These are phyloP conservation scores for Trichoderma gracile DNA, from an alignment of 2,329 filamentous ascomycete species.

Conservation along the genomic window DNA sequence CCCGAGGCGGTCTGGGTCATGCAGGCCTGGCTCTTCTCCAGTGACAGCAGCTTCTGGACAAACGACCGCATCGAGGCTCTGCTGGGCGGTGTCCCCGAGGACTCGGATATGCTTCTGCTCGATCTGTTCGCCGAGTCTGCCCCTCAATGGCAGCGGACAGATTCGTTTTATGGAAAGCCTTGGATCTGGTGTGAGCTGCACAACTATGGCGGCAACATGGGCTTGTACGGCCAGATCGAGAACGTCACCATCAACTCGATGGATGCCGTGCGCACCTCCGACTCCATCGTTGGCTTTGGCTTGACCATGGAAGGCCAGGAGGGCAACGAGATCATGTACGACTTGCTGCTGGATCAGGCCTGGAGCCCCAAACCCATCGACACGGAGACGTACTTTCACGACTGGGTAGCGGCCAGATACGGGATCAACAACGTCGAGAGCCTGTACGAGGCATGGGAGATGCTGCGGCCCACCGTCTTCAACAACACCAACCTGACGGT, in stretches of 20 bases:
- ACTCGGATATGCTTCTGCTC: constrained; percentile 51
- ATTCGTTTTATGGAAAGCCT: constrained; percentile 52
- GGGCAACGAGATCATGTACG: constrained; percentile 55
- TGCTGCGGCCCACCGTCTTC: constrained; percentile 47
- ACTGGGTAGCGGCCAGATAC: constrained; percentile 50
- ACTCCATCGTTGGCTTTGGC: constrained; percentile 49
- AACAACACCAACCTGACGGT: constrained; percentile 49
- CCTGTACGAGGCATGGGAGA: constrained; percentile 49
- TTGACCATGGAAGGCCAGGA: constrained; percentile 53
- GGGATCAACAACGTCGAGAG: constrained; percentile 28
- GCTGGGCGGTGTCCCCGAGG: constrained; percentile 46
- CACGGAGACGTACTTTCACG: constrained; percentile 46
- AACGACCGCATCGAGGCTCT: constrained; percentile 50
- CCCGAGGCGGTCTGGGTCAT: constrained; percentile 53
- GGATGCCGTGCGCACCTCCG: constrained; percentile 44
- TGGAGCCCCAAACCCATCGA: constrained; percentile 49
- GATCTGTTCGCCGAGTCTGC: constrained; percentile 52
- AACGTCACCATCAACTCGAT: constrained; percentile 51
- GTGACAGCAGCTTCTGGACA: constrained; percentile 47
- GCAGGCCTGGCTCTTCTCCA: constrained; percentile 54
- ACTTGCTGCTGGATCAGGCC: constrained; percentile 52
- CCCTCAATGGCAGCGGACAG: constrained; percentile 53
- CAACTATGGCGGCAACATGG: constrained; percentile 51
- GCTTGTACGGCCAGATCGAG: constrained; percentile 51
- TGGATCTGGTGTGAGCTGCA: constrained; percentile 58